Base-by-base conservation (phyloP, 371 early-diverging fungal species). In the Mortierella sp. region DNA sequence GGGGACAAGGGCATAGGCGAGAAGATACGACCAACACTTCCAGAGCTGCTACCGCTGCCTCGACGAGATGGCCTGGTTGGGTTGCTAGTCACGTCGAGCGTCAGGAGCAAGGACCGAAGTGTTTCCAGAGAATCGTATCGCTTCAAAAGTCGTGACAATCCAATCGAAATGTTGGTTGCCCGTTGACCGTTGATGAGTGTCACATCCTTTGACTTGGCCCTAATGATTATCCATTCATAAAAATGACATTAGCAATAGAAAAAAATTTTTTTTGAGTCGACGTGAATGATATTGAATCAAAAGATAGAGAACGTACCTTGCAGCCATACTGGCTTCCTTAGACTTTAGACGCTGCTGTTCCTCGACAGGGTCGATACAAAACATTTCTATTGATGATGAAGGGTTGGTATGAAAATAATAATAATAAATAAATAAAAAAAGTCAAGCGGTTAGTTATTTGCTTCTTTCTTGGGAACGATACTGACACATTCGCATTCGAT, bases 101-200 rank as follows among this genome's bases (percentile, higher is more conserved):
- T 29, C 60, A 77, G 21, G 15, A 77, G 57, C 70, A 77, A 56
- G 30, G 65, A 60, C 0, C 79, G 68, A 14, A 77, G 58, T 1
- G 57, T n/a, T 6, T 77, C 79, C 18, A 72, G 68, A 9, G 72
- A 72, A 19, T 77, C 72, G 21, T 69, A 72, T 14, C 69, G 58
- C 52, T 77, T 77, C 69, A 72, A 68, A 25, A 77, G 46, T 2
- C 79, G 56, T 0, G 79, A 77, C 15, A 72, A 58, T 15, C 79
- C 79, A 44, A 77, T 72, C 5, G 79, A 77, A 23, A 77, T 66
- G 25, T 77, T 77, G 28, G 72, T 77, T 4, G 72, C 72, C 43
- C 79, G 47, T 23, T 72, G 64, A 21, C 68, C 72, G 5, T 77
- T 72, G 14, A 77, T 21, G 29, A 77, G 19, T 7, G 68, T 51